phyloP scores from a whole-genome alignment of 805 yeast genomes.

The Candida tammaniensis region DNA sequence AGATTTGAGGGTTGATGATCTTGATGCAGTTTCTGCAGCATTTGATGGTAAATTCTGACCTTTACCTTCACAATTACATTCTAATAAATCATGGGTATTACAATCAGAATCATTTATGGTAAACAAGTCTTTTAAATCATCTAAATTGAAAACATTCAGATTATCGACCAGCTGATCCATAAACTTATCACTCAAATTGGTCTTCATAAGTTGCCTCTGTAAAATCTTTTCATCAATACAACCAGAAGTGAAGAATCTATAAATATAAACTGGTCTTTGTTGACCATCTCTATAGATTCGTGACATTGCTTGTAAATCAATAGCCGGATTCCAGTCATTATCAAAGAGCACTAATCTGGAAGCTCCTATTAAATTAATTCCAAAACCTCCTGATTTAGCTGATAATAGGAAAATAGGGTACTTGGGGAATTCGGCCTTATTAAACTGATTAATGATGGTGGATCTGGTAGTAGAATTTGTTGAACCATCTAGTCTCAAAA shows the following conservation, averaged over 20 bases:
- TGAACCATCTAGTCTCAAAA: conserved; percentile 76
- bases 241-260: conserved; percentile 83
- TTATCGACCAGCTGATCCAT: conserved; percentile 48
- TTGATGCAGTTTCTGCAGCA: conserved; percentile 7
- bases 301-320: conserved; percentile 94
- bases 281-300: conserved; percentile 95
- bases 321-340: conserved; percentile 96
- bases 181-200: conserved; percentile 72
- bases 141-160: conserved; percentile 64
- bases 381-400: conserved; percentile 92
- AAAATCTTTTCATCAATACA: conserved; percentile 91
- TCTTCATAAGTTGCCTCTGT: conserved; percentile 86
- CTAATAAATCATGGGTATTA: conserved; percentile 76
- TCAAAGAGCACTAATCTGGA: conserved; percentile 82
- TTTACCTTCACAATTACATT: conserved; percentile 57
- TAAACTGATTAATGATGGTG: conserved; percentile 65
- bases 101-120: conserved; percentile 51
- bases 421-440: conserved; percentile 38
- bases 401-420: conserved; percentile 71
- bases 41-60: conserved; percentile 30
- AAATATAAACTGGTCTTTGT: conserved; percentile 68
- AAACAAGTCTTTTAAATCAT: conserved; percentile 75
- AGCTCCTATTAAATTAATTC: conserved; percentile 87
- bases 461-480: conserved; percentile 69
- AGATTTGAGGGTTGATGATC: conserved; percentile 1